Conservation (phyloP, 179 eudicot genomes). For the Camellia oleifera region DNA sequence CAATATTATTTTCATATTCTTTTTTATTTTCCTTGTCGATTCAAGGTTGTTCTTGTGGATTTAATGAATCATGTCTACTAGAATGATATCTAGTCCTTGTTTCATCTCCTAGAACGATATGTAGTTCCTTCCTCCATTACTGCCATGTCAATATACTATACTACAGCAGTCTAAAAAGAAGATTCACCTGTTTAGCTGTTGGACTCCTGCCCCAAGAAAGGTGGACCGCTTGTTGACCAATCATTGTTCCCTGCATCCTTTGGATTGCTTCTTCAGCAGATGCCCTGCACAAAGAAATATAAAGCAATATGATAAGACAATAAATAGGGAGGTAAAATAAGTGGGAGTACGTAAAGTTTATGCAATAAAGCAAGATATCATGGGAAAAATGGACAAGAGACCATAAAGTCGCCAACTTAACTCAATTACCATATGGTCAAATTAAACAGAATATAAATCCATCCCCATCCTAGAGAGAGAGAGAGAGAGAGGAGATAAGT, state of each 20-base stretch:
- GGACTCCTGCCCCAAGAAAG: slow-evolving; percentile 93
- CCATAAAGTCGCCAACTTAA: not conserved
- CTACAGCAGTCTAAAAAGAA: not conserved
- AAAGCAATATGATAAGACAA: not conserved
- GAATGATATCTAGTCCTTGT: too few species aligned
- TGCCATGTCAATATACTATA: not conserved
- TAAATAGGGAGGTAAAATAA: not conserved
- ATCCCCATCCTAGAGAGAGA: too few species aligned
- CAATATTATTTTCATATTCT: too few species aligned
- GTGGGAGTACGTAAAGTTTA: not conserved
- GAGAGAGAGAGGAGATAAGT: not conserved
- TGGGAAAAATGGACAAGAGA: not conserved
- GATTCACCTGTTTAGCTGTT: slow-evolving; percentile 72
- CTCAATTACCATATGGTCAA: slow-evolving; percentile 11
- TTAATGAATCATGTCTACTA: too few species aligned
- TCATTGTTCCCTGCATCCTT: slow-evolving; percentile 70
- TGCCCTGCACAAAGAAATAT: slow-evolving; percentile 39
- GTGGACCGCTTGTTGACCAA: slow-evolving; percentile 88
- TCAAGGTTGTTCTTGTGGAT: too few species aligned
- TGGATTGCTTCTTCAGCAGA: slow-evolving; percentile 89
- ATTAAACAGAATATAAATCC: not conserved
- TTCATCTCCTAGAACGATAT: too few species aligned
- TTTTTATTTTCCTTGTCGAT: too few species aligned
- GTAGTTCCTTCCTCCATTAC: too few species aligned
- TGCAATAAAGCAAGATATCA: not conserved